phyloP scores from a whole-genome alignment of 2,329 filamentous ascomycete species.

The Aspergillus bombycis region DNA sequence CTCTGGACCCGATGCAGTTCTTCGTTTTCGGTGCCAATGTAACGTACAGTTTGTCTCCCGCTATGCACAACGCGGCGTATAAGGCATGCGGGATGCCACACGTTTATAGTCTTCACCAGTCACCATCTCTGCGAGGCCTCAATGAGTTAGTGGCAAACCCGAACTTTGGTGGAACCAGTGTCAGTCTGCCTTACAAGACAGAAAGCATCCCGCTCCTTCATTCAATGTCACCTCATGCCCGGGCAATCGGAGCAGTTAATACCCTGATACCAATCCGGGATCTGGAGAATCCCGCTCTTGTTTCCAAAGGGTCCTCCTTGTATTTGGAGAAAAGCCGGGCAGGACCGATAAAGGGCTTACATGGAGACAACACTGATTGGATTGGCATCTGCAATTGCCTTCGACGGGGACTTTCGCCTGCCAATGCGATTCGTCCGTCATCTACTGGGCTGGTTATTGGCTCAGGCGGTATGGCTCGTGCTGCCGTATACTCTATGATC shows the following conservation, averaged over 20 bases:
- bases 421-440: constrained; percentile 63
- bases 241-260: constrained; percentile 75
- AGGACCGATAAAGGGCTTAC: constrained; percentile 69
- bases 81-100: constrained; percentile 70
- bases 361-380: constrained; percentile 83
- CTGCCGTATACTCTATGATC: constrained; percentile 45
- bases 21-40: constrained; percentile 76
- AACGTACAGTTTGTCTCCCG: constrained; percentile 72
- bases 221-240: constrained; percentile 71
- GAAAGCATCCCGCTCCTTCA: constrained; percentile 68
- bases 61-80: constrained; percentile 76
- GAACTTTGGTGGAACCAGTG: constrained; percentile 71
- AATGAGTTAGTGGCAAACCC: constrained; percentile 65
- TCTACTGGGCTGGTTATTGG: constrained; percentile 65
- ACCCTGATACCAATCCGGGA: constrained; percentile 72
- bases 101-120: constrained; percentile 66
- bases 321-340: constrained; percentile 63
- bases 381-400: constrained; percentile 76
- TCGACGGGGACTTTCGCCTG: constrained; percentile 71
- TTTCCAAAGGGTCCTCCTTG: constrained; percentile 60
- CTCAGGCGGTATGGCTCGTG: constrained; percentile 55
- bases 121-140: constrained; percentile 64
- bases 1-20: constrained; percentile 70
- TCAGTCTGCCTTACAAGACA: constrained; percentile 75
- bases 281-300: constrained; percentile 56